Percentiles rank a stretch among this genome's conserved stretches.
These are phyloP conservation scores for Beauveria brongniartii DNA, from an alignment of 2,329 filamentous ascomycete species.

Conservation along the genomic window DNA sequence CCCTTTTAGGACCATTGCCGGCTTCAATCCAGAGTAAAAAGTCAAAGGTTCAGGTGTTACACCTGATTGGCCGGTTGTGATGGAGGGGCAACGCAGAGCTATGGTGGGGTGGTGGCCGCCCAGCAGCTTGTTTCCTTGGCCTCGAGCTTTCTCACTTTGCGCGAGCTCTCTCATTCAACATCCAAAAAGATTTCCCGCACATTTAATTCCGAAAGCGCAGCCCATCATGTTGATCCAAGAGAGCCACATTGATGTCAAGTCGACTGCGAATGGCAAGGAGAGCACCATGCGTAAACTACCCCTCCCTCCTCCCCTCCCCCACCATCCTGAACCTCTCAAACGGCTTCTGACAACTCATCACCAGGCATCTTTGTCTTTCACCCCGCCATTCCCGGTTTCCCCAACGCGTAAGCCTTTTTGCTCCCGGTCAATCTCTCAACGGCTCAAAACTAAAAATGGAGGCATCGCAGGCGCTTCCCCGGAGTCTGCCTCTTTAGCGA, in stretches of 20 bases:
- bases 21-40: no score
- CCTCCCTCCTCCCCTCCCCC: slow-evolving; percentile 9
- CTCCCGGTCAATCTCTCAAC: no score
- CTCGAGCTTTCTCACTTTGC: not conserved
- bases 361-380: slow-evolving; percentile 85
- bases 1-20: no score
- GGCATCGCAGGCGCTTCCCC: slow-evolving; percentile 54
- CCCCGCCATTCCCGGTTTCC: slow-evolving; percentile 75
- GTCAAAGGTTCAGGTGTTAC: not conserved
- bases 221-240: slow-evolving; percentile 45
- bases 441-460: not conserved
- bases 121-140: not conserved
- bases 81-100: not conserved
- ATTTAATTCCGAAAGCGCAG: not conserved
- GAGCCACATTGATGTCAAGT: slow-evolving; percentile 42
- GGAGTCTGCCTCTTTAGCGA: slow-evolving; percentile 86
- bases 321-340: not conserved
- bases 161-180: not conserved
- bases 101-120: not conserved
- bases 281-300: slow-evolving; percentile 41
- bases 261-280: slow-evolving; percentile 44
- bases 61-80: not conserved
- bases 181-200: no score
- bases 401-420: slow-evolving; percentile 55
- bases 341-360: slow-evolving; percentile 1